phyloP scores from a whole-genome alignment of 345 rosid species.

The Melaleuca quinquenervia region DNA sequence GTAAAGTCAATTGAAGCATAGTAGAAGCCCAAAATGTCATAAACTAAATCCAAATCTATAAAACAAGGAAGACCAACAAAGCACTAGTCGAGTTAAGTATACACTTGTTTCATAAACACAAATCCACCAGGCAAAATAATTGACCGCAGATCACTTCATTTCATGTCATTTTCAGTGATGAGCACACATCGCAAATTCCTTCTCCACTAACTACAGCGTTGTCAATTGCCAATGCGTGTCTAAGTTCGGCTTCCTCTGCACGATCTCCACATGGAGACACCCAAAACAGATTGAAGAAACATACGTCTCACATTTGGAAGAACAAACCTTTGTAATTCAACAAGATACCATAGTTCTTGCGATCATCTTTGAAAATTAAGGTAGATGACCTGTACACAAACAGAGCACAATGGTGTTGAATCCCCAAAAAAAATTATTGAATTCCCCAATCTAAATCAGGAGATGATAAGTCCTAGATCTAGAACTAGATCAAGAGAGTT shows the following conservation, averaged over 20 bases:
- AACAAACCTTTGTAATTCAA: too few species aligned
- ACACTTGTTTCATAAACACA: background rate
- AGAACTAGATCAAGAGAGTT: too few species aligned
- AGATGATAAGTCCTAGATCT: too few species aligned
- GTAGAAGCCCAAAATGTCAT: background rate
- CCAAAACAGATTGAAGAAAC: background rate
- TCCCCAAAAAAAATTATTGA: too few species aligned
- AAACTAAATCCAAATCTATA: background rate
- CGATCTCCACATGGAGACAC: background rate
- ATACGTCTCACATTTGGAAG: too few species aligned
- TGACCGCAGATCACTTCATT: background rate
- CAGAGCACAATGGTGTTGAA: too few species aligned
- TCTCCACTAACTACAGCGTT: background rate
- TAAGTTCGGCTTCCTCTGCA: background rate
- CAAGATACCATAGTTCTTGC: too few species aligned
- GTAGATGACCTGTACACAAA: too few species aligned
- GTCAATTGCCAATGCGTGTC: background rate
- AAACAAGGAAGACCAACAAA: background rate
- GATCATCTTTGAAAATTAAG: too few species aligned
- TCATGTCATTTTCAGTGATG: background rate
- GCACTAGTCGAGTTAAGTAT: background rate
- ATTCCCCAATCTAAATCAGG: too few species aligned
- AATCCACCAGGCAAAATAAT: background rate
- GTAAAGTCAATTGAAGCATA: background rate
- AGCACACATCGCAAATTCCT: background rate